phyloP scores from a whole-genome alignment of 495 filamentous ascomycete genomes.

The Neurospora hispaniola region DNA sequence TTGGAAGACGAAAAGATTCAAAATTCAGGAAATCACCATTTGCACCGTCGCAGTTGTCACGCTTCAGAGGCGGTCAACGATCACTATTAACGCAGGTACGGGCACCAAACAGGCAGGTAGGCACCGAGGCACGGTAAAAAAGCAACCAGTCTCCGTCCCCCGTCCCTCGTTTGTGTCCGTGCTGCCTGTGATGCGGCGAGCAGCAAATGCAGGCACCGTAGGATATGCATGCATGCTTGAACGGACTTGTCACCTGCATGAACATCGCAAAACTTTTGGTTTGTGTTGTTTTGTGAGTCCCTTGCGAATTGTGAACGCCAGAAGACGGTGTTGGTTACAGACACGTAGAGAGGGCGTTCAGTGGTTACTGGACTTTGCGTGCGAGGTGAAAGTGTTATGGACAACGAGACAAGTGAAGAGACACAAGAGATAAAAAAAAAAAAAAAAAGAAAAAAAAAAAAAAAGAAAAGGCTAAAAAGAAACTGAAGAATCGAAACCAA shows the following conservation, averaged over 20 bases:
- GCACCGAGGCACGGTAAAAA: not conserved
- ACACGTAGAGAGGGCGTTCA: no score
- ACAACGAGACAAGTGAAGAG: no score
- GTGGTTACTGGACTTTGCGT: no score
- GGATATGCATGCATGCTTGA: not conserved
- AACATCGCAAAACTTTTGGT: not conserved
- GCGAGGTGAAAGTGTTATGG: not conserved
- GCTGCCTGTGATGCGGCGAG: not conserved
- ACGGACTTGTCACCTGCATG: not conserved
- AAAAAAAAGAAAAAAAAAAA: not conserved
- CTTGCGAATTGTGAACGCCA: not conserved
- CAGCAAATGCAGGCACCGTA: not conserved
- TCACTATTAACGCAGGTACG: not conserved
- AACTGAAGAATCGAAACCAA: not conserved
- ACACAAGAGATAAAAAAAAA: not conserved
- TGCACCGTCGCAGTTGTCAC: not conserved
- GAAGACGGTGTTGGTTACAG: not conserved
- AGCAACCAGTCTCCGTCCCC: no score
- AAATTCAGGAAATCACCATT: not conserved
- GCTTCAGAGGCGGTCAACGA: not conserved
- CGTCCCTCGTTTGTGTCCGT: not conserved
- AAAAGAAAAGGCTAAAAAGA: not conserved
- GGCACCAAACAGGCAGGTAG: not conserved
- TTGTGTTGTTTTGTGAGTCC: not conserved
- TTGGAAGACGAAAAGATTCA: no score